These are phyloP conservation scores for Colletotrichum lupini DNA, from an alignment of 2,329 filamentous ascomycete species.

Conservation along the genomic window DNA sequence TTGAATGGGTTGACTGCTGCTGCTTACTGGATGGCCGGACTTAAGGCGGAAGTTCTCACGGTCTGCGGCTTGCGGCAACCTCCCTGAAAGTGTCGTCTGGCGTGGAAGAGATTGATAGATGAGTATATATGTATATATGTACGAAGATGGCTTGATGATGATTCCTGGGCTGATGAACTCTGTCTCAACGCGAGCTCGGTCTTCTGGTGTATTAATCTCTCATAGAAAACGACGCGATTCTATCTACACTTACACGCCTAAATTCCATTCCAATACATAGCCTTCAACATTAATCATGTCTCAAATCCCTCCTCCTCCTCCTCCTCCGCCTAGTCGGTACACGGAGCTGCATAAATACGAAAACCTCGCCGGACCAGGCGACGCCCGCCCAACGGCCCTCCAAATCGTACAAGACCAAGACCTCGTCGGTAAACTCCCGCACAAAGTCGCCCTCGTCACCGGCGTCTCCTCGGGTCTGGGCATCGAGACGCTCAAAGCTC, in stretches of 20 bases:
- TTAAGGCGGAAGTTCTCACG: background rate
- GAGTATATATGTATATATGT: no score
- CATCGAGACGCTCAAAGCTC: background rate
- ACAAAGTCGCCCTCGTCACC: conserved; percentile 51
- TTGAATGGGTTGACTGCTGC: no score
- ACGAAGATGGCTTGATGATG: background rate
- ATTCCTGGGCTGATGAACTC: no score
- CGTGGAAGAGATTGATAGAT: no score
- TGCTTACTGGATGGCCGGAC: background rate
- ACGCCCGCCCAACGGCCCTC: conserved; percentile 23
- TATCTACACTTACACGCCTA: no score
- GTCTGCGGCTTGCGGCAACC: background rate
- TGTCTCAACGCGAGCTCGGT: background rate
- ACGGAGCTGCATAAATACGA: conserved; percentile 24
- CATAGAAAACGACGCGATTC: accelerated
- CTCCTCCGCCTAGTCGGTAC: background rate
- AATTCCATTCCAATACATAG: no score
- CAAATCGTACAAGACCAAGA: conserved; percentile 23
- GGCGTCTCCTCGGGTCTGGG: conserved; percentile 48
- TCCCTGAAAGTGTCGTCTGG: no score
- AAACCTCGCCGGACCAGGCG: conserved; percentile 34
- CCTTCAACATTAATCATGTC: background rate
- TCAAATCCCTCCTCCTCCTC: background rate
- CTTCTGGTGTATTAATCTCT: background rate
- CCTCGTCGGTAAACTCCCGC: conserved; percentile 1